Percentiles rank a stretch among this genome's conserved stretches.
phyloP scores from a whole-genome alignment of 176 grass and related monocot species.

The Phragmites australis region DNA sequence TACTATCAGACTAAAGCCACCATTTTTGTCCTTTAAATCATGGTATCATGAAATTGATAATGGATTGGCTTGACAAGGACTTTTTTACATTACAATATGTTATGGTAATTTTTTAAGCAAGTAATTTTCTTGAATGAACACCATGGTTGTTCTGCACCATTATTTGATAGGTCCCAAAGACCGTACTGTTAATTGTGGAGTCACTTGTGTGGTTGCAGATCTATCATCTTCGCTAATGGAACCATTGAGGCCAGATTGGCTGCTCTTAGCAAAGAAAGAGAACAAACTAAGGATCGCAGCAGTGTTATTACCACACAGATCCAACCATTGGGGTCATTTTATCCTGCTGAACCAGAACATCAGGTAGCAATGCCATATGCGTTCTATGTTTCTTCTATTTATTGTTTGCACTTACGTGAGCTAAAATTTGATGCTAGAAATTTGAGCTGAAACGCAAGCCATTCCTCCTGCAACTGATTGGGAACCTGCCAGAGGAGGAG shows the following conservation, averaged over 20 bases:
- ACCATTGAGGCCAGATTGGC: constrained; percentile 70
- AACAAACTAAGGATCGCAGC: constrained; percentile 74
- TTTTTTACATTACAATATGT: not conserved
- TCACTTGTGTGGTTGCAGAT: constrained; percentile 50
- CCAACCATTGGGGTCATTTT: constrained; percentile 64
- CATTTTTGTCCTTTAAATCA: not conserved
- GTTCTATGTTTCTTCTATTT: not conserved
- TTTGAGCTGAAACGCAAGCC: constrained; percentile 89
- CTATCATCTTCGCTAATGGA: constrained; percentile 86
- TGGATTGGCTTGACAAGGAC: not conserved
- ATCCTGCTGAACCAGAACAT: constrained; percentile 90
- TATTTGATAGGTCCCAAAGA: not conserved
- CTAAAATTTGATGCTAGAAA: constrained; percentile 57
- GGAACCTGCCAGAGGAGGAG: constrained; percentile 85
- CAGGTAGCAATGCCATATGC: constrained; percentile 55
- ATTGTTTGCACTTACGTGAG: not conserved
- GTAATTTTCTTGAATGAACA: not conserved
- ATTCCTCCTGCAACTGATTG: constrained; percentile 75
- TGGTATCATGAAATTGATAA: not conserved
- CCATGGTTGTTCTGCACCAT: not conserved
- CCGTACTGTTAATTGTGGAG: not conserved
- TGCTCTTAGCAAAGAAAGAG: constrained; percentile 75
- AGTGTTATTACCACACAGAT: constrained; percentile 86
- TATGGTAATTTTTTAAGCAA: not conserved
- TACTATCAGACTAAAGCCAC: not conserved